Percentiles rank a stretch among this genome's conserved stretches.
Conservation (phyloP, 1,284 basidiomycete species). For the Lignosus rhinocerotis region DNA sequence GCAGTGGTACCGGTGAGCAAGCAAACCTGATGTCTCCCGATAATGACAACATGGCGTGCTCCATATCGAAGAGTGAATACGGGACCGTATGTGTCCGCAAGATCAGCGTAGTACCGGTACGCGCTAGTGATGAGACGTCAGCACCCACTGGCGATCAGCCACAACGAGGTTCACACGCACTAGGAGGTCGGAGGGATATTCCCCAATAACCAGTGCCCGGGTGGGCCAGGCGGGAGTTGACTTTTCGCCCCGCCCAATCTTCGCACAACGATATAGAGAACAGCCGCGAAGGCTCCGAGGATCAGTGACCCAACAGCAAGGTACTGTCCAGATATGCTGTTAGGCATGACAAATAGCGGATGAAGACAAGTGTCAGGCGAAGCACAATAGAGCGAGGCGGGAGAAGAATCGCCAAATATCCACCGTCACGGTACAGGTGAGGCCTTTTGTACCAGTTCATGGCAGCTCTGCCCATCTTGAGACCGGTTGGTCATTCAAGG, state of each 20-base stretch:
- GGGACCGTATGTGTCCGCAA: slow-evolving; percentile 23
- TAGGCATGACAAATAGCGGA: not conserved
- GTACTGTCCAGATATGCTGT: not conserved
- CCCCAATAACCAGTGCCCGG: slow-evolving; percentile 25
- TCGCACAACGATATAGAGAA: not conserved
- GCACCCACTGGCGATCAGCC: too few relatives aligned
- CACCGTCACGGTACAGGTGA: too few relatives aligned
- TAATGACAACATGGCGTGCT: slow-evolving; percentile 18
- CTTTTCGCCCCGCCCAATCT: not conserved
- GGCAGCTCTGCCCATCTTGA: too few relatives aligned
- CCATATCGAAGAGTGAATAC: slow-evolving; percentile 24
- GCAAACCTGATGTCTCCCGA: slow-evolving; percentile 19
- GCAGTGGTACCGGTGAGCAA: not conserved
- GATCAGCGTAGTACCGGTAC: slow-evolving; percentile 13
- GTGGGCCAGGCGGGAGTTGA: slow-evolving; percentile 22
- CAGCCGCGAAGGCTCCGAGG: not conserved
- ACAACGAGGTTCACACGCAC: slow-evolving; percentile 7
- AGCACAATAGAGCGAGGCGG: not conserved
- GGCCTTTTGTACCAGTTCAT: too few relatives aligned
- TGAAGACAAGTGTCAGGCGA: not conserved
- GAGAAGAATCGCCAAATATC: not conserved
- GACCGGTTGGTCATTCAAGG: not conserved
- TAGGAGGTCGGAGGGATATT: slow-evolving; percentile 14
- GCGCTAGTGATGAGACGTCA: slow-evolving; percentile 3
- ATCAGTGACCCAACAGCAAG: not conserved